phyloP scores from a whole-genome alignment of 306 rosid species.

The Trichosanthes cucumerina region DNA sequence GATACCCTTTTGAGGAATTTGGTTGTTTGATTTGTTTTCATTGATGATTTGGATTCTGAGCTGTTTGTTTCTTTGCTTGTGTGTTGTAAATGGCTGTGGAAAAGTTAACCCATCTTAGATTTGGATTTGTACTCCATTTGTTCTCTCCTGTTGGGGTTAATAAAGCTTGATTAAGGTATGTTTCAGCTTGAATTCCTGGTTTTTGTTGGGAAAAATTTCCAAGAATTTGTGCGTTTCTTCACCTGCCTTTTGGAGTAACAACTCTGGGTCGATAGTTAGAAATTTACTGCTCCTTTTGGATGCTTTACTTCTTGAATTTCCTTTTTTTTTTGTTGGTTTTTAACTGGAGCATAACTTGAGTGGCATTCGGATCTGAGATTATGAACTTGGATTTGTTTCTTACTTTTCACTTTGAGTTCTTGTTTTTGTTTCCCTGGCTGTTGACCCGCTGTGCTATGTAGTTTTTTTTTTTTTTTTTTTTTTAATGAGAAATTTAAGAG shows the following conservation, averaged over 20 bases:
- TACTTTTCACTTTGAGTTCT: neutral
- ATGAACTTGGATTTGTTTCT: neutral
- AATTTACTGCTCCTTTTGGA: neutral
- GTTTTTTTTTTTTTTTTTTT: no score
- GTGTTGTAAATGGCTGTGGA: neutral
- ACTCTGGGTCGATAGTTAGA: neutral
- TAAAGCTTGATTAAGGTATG: neutral
- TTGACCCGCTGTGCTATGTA: neutral
- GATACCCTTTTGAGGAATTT: conserved; percentile 13
- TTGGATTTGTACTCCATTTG: neutral
- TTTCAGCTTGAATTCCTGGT: neutral
- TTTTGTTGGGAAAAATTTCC: neutral
- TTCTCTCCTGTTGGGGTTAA: neutral
- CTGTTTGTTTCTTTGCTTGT: neutral
- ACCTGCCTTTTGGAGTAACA: neutral
- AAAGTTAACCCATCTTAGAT: conserved; percentile 7
- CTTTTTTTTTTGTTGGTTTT: neutral
- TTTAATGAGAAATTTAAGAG: no score
- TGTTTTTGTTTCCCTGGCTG: no score
- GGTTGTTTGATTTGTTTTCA: conserved; percentile 13
- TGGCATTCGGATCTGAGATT: neutral
- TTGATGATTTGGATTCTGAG: conserved; percentile 4
- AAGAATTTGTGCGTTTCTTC: neutral
- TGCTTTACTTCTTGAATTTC: neutral
- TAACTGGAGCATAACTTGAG: neutral